Evolutionary conservation across 495 filamentous ascomycete species (phyloP).

Genomic region (Podospora didyma): DNA sequence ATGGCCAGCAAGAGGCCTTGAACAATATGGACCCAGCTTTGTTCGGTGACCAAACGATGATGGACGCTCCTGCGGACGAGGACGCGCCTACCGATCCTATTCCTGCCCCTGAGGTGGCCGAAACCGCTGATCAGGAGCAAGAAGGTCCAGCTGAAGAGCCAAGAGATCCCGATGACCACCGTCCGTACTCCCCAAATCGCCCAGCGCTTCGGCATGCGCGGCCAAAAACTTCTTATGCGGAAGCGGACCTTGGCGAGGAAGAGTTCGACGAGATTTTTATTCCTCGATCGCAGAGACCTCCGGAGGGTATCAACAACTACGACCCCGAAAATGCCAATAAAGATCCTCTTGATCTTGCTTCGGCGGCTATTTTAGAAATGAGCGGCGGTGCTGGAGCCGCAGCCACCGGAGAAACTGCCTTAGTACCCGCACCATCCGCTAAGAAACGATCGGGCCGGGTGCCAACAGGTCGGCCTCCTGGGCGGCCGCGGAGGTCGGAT

Average conservation of each 20-base stretch:
- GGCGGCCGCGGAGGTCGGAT: constrained; percentile 23
- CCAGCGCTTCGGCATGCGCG: constrained; percentile 43
- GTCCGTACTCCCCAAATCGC: constrained; percentile 25
- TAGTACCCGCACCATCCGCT: background rate
- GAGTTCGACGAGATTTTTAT: constrained; percentile 36
- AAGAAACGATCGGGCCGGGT: constrained; percentile 16
- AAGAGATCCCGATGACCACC: constrained; percentile 11
- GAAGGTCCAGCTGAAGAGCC: background rate
- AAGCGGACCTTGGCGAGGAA: constrained; percentile 32
- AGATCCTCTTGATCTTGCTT: constrained; percentile 38
- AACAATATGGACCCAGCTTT: constrained; percentile 39
- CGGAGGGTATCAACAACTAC: constrained; percentile 11
- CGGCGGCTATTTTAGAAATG: constrained; percentile 23
- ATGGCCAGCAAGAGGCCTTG: constrained; percentile 24
- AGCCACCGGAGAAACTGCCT: background rate
- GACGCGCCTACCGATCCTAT: constrained; percentile 3
- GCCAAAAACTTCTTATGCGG: constrained; percentile 38
- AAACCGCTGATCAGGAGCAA: background rate
- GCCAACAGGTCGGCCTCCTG: constrained; percentile 10
- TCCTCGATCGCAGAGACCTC: constrained; percentile 20
- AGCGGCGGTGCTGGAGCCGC: background rate
- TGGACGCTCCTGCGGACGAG: constrained; percentile 13
- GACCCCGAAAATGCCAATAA: constrained; percentile 15
- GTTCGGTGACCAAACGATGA: constrained; percentile 21
- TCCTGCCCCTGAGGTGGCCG: background rate